Percentiles rank a stretch among this genome's conserved stretches.
Conservation (phyloP, 2,329 filamentous ascomycete genomes). For the Fusarium penzigii region DNA sequence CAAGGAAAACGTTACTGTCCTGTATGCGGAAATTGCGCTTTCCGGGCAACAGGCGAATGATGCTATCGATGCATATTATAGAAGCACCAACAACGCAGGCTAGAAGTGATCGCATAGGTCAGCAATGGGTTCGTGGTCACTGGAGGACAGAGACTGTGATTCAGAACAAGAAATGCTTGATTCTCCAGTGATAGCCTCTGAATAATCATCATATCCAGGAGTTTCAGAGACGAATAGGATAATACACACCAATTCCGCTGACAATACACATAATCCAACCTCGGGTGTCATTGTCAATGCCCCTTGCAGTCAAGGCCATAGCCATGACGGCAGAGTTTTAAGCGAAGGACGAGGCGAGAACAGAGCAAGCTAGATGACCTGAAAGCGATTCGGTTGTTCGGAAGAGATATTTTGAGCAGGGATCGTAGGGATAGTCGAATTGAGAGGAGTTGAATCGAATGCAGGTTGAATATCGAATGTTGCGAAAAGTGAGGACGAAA, state of each 20-base stretch:
- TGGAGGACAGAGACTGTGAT: not conserved
- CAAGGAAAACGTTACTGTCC: slow-evolving; percentile 85
- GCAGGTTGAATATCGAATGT: not conserved
- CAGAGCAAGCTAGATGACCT: too few species aligned
- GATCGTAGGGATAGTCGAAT: too few species aligned
- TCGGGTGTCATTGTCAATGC: slow-evolving; percentile 75
- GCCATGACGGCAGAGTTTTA: slow-evolving; percentile 15
- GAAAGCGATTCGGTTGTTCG: too few species aligned
- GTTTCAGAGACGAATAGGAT: not conserved
- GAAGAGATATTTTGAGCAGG: too few species aligned
- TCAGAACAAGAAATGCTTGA: not conserved
- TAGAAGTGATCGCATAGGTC: slow-evolving; percentile 3
- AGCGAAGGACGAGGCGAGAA: not conserved
- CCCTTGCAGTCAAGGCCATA: slow-evolving; percentile 41
- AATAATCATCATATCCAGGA: too few species aligned
- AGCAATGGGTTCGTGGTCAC: slow-evolving; percentile 1
- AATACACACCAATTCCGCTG: slow-evolving; percentile 66
- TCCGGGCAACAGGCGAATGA: slow-evolving; percentile 72
- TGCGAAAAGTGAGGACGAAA: not conserved
- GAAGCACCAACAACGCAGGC: slow-evolving; percentile 74
- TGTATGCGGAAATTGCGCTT: slow-evolving; percentile 81
- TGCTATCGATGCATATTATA: slow-evolving; percentile 82
- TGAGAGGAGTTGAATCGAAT: not conserved
- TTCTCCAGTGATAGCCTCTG: too few species aligned
- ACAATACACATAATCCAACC: slow-evolving; percentile 93